Percentiles rank a stretch among this genome's conserved stretches.
phyloP scores from a whole-genome alignment of 768 basidiomycete genomes.

The Tulasnella sp. region DNA sequence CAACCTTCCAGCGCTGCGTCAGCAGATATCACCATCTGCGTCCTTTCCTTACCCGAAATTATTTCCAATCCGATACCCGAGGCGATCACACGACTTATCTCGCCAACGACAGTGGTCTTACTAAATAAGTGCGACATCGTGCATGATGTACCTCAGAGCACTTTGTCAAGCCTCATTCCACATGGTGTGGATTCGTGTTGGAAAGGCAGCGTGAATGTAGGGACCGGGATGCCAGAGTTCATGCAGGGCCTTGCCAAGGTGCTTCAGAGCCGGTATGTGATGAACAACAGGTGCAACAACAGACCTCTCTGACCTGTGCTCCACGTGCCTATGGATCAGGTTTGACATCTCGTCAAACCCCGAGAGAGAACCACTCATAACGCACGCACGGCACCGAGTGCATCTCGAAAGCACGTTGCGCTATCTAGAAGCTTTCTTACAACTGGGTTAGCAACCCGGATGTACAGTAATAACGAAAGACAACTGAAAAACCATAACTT shows the following conservation, averaged over 20 bases:
- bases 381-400: slow-evolving; percentile 65
- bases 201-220: slow-evolving; percentile 50
- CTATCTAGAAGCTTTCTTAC: slow-evolving; percentile 53
- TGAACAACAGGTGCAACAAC: no score
- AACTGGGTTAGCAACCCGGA: slow-evolving; percentile 29
- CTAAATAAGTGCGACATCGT: slow-evolving; percentile 70
- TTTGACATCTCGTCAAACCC: slow-evolving; percentile 20
- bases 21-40: slow-evolving; percentile 68
- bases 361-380: slow-evolving; percentile 51
- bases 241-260: slow-evolving; percentile 43
- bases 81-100: slow-evolving; percentile 39
- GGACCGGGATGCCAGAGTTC: slow-evolving; percentile 47
- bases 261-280: slow-evolving; percentile 39
- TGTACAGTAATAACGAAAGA: neutral
- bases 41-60: slow-evolving; percentile 56
- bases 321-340: no score
- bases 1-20: slow-evolving; percentile 39
- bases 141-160: slow-evolving; percentile 2
- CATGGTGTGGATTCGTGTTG: slow-evolving; percentile 30
- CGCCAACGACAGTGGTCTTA: slow-evolving; percentile 50
- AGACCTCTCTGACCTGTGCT: no score
- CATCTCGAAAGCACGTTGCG: slow-evolving; percentile 56
- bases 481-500: neutral
- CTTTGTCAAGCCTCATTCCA: neutral
- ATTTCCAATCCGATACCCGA: slow-evolving; percentile 13